Conservation (phyloP, 1,284 basidiomycete genomes). For the Austroboletus novae-zelandiae region DNA sequence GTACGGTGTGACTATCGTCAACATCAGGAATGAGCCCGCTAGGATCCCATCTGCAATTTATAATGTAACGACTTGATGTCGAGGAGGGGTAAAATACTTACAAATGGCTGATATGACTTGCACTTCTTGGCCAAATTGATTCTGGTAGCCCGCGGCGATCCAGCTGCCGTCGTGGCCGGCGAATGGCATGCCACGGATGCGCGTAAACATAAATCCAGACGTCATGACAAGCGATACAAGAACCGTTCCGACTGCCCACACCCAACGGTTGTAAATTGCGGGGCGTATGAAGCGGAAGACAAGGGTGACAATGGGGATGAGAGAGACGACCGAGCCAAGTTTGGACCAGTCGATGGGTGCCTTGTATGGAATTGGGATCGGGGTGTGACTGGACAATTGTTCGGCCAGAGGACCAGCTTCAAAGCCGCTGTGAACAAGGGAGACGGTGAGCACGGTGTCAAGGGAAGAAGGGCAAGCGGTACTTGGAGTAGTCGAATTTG, state of each 20-base stretch:
- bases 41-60: conserved; percentile 74
- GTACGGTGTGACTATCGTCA: conserved; percentile 79
- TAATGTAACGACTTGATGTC: conserved; percentile 4
- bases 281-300: conserved; percentile 64
- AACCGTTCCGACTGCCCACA: conserved; percentile 70
- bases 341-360: conserved; percentile 69
- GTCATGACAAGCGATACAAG: conserved; percentile 80
- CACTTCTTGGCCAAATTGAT: conserved; percentile 91
- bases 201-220: conserved; percentile 95
- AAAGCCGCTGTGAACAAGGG: conserved; percentile 65
- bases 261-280: conserved; percentile 74
- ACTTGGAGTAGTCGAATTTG: conserved; percentile 81
- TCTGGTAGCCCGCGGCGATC: conserved; percentile 87
- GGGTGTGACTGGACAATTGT: conserved; percentile 71
- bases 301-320: conserved; percentile 45
- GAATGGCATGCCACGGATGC: conserved; percentile 84
- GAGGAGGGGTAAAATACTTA: conserved; percentile 40
- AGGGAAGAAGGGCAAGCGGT: conserved; percentile 18
- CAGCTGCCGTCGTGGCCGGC: conserved; percentile 66
- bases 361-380: conserved; percentile 70
- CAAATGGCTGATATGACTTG: conserved; percentile 87
- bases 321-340: conserved; percentile 44
- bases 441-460: conserved; percentile 8
- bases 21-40: conserved; percentile 78
- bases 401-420: conserved; percentile 73